Base-by-base conservation (phyloP, 106 monocot species). In the Dioscorea zingiberensis region DNA sequence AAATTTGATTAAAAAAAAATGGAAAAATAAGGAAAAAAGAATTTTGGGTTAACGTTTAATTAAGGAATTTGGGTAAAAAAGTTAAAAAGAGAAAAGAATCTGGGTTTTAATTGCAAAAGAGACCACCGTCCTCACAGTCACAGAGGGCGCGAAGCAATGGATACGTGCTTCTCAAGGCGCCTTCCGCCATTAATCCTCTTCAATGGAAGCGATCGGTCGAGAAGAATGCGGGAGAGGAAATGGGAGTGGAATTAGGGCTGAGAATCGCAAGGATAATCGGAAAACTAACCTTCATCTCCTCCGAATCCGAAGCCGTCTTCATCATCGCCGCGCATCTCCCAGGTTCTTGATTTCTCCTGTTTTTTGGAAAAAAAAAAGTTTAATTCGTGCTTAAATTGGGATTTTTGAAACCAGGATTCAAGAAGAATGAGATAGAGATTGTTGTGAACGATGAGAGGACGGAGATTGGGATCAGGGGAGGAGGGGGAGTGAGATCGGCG, bases 201-300 rank as follows among this genome's bases (percentile, higher is more conserved):
- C 23, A 3, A 56, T 56, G 23, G 12, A 21, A 56, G 12, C 23
- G 0, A 56, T 22, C 23, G n/a, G 3, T 21, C 7, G n/a, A 22
- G 56, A 21, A 11, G 22, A 56, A 21, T 3, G 22, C 56, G 12
- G 0, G 21, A 24, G 19, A 18, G 24, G 27, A n/a, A 27, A 86
- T 86, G 86, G 82, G 79, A 58, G n/a, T 86, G 25, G 75, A 86
- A 22, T 10, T 86, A 55, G 73, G 60, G 55, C 23, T 86, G 4
- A 71, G 66, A 14, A 60, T 49, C 69, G 71, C 59, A 21, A 63
- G 69, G 38, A 10, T 25, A 3, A 1, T 24, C 5, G 59, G 55
- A 58, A 57, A 69, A 26, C 56, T 86, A 62, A 76, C 78, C 69
- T 86, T 86, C 51, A 21, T 58, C 19, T 79, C 82, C 48, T 73